Evolutionary conservation across 768 basidiomycete species (phyloP).

Genomic region (Trametes sanguinea): DNA sequence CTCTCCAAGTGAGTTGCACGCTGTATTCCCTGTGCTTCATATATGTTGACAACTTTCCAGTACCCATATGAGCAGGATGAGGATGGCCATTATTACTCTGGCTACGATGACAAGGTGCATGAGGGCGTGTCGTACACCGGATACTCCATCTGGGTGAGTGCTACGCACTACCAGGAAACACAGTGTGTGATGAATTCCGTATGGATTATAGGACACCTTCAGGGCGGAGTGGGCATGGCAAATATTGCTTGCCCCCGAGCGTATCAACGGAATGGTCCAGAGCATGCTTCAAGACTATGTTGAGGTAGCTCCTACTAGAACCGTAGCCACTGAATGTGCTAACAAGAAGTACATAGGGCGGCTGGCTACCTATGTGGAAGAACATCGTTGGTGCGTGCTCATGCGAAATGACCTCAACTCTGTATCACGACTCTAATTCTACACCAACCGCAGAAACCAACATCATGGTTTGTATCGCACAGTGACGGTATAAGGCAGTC

Average conservation of each 20-base stretch:
- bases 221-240: constrained; percentile 81
- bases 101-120: constrained; percentile 68
- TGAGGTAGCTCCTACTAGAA: constrained; percentile 43
- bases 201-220: constrained; percentile 64
- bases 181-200: neutral
- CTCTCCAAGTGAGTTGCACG: constrained; percentile 48
- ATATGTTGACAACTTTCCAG: constrained; percentile 36
- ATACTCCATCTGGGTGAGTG: constrained; percentile 74
- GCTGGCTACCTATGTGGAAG: constrained; percentile 92
- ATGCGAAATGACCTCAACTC: neutral
- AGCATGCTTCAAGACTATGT: constrained; percentile 82
- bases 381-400: constrained; percentile 61
- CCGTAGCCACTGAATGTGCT: neutral
- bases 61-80: constrained; percentile 81
- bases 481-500: too few species aligned
- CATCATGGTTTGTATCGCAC: constrained; percentile 59
- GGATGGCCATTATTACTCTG: constrained; percentile 70
- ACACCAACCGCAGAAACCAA: constrained; percentile 57
- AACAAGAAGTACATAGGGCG: constrained; percentile 44
- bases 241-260: constrained; percentile 74
- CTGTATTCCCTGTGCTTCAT: neutral
- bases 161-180: neutral
- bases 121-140: constrained; percentile 73
- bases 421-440: neutral
- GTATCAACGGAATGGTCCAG: constrained; percentile 71